Percentiles rank a stretch among this genome's conserved stretches.
Conservation (phyloP, 169 alveolate species). For the Plasmodium inui region DNA sequence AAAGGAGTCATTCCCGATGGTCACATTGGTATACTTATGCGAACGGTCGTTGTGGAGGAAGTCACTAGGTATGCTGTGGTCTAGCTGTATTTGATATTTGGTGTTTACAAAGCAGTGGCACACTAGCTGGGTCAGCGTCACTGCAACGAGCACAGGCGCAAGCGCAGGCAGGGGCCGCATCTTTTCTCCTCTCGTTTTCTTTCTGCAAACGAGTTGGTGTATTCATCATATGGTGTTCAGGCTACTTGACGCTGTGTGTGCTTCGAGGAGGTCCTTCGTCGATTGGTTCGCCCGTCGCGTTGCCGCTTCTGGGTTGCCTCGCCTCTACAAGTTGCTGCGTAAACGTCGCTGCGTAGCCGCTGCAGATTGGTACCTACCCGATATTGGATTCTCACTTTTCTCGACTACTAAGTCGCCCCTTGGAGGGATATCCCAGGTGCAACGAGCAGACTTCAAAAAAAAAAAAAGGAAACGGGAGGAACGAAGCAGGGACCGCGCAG, state of each 20-base stretch:
- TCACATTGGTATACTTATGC: slow-evolving; percentile 56
- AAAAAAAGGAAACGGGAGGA: neutral
- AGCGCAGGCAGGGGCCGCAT: slow-evolving; percentile 12
- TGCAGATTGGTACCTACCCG: no score
- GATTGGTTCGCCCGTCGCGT: neutral
- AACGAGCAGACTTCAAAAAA: neutral
- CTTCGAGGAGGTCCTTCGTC: neutral
- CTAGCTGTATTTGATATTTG: slow-evolving; percentile 70
- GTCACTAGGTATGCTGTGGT: slow-evolving; percentile 51
- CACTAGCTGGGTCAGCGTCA: slow-evolving; percentile 22
- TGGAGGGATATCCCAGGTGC: neutral
- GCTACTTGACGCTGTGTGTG: neutral
- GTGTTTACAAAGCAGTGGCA: slow-evolving; percentile 63
- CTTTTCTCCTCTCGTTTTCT: neutral
- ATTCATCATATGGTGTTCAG: neutral
- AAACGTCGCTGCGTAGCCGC: neutral
- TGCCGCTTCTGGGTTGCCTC: neutral
- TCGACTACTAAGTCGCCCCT: neutral
- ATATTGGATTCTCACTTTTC: no score
- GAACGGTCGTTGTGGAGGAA: slow-evolving; percentile 25
- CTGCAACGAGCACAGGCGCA: slow-evolving; percentile 33
- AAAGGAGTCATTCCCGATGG: slow-evolving; percentile 67
- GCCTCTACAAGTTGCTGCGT: neutral
- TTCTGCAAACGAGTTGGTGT: neutral
- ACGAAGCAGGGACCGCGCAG: neutral